Base-by-base conservation (phyloP, 1,139 yeast species). In the Lodderomyces pseudojiufengensis region DNA sequence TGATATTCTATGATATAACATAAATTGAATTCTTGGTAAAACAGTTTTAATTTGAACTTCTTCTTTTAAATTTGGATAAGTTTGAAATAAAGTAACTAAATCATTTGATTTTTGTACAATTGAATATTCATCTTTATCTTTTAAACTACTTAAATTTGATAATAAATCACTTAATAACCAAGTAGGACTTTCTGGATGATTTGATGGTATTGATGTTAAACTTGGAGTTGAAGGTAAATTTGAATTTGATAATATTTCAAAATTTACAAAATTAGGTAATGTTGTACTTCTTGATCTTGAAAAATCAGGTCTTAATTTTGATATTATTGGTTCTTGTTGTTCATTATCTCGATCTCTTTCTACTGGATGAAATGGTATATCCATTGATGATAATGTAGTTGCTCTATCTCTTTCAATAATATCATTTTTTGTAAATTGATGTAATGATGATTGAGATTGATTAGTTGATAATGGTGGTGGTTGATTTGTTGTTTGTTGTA, bases 21-120 rank as follows among this genome's bases (percentile, higher is more conserved):
- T 67, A 28, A 73, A 71, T 47, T 78, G 82, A 14, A 88, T 67
- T 32, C 78, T 70, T 40, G 66, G 67, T 29, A 85, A 68, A 35
- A 86, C 76, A 4, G 80, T 77, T 20, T 78, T 68, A 36, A 86
- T 58, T 2, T 76, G 79, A 23, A 87, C 62, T 40, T 87, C 95
- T 33, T 74, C 65, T 50, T 80, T 76, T 30, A 88, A 63, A 15
- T 68, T 65, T 0, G 94, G 87, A 47, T 82, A 66, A 22, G 70
- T 61, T 28, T 65, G 70, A n/a, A 87, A 59, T 11, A 86, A 50
- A 2, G 59, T 51, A 0, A 82, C 80, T 28, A 87, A 61, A 29
- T 73, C 81, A 51, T 86, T 84, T 2, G 90, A 79, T 39, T 73
- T 73, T 15, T 71, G 59, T 2, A 84, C 69, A 8, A 82, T 61